Base-by-base conservation (phyloP, 176 grass and related monocot species). In the Triticum dicoccoides region DNA sequence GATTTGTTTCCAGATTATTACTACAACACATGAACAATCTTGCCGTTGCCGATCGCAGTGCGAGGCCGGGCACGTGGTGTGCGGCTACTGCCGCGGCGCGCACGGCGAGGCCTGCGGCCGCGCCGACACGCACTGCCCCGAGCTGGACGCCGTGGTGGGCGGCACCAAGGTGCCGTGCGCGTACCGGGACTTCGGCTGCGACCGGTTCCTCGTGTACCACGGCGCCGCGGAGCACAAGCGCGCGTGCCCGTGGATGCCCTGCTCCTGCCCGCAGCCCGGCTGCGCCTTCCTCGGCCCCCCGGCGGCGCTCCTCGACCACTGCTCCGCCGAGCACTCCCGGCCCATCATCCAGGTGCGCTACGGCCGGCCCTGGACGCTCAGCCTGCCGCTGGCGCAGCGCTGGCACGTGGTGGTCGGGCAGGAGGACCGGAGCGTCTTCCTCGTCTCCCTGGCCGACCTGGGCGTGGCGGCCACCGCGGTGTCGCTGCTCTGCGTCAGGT, bases 341-440 rank as follows among this genome's bases (percentile, higher is more conserved):
- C 13, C 35, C n/a, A 59, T 54, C 78, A 66, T 11, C 79, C 2
- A 15, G 61, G 13, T 81, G 14, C 79, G 39, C 24, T 81, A 66
- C 39, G 79, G 79, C 79, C 23, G 9, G 24, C 13, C 21, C 24
- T 47, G 79, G 79, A 32, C 27, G 5, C 23, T 81, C 15, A 47
- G 14, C 61, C 78, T 80, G 24, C 78, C 61, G 23, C 61, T 79
- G 18, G 5, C 33, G 33, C 77, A 39, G 20, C 21, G 33, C 33
- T 81, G 79, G 79, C 79, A 81, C 79, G 39, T 30, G 1, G 24
- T 83, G 30, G 49, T 71, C 49, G 65, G 18, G 49, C 12, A 72
- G 66, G 80, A 83, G 8, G 32, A 59, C 49, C 80, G 34, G n/a
- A 38, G 12, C n/a, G 32, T 73, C 67, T 83, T 83, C 81, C n/a